A percentile compares a stretch with the other conserved stretches of the same genome.
phyloP scores from a whole-genome alignment of 2,329 filamentous ascomycete species.

The Sporothrix mexicana region DNA sequence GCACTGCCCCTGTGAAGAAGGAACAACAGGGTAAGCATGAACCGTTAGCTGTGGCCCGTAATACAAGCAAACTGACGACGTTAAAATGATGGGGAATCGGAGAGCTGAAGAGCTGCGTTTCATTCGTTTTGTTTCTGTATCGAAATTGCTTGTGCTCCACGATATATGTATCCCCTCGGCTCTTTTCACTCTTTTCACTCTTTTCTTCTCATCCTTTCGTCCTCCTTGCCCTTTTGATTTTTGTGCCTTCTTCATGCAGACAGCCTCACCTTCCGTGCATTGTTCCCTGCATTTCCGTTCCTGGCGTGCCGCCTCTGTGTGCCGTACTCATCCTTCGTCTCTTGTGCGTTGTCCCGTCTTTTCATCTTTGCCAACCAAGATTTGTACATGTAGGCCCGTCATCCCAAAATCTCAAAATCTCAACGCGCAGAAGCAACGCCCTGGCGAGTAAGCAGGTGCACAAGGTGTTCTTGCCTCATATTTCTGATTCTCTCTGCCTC shows the following conservation, averaged over 20 bases:
- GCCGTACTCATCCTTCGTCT: not conserved
- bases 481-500: not conserved
- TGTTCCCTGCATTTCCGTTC: constrained; percentile 20
- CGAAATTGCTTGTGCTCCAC: not conserved
- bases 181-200: not conserved
- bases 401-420: not conserved
- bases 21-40: constrained; percentile 5
- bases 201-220: too few relatives aligned
- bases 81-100: not conserved
- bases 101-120: not conserved
- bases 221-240: not conserved
- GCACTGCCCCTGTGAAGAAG: too few relatives aligned
- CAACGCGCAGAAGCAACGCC: not conserved
- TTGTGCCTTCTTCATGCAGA: not conserved
- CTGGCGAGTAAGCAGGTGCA: not conserved
- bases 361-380: not conserved
- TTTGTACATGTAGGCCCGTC: not conserved
- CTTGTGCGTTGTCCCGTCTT: not conserved
- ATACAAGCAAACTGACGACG: not conserved
- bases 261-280: constrained; percentile 16
- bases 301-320: constrained; percentile 3
- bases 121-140: not conserved
- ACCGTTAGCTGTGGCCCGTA: not conserved
- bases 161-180: constrained; percentile 16
- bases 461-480: not conserved